Evolutionary conservation across 2,329 filamentous ascomycete genomes (phyloP), one percentile per base, ranked within the genome.

Genomic region (Triangularia verruculosa): DNA sequence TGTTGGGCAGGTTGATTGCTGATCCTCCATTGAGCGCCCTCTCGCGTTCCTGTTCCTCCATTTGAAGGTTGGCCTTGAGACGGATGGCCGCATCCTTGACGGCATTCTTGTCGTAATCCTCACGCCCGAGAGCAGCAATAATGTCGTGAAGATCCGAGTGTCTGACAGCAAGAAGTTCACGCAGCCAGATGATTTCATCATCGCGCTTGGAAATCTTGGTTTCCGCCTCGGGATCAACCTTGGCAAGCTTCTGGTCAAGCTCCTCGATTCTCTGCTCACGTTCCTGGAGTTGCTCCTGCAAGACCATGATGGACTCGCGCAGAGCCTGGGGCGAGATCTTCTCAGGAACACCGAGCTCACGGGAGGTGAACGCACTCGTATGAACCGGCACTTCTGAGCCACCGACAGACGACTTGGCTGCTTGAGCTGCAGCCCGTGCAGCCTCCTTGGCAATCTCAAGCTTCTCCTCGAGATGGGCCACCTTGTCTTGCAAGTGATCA

Each of bases 31-130:
- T 88, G 78, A 91, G 85, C 0, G 92, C 89, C 64, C 95, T 86
- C 76, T 98, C 94, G 59, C 92, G 91, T 77, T 97, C 93, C 74
- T 97, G 92, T 74, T 96, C 91, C 76, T 99, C 94, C 95, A 99
- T 99, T 74, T 98, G 92, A 34, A 99, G 82, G 72, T 97, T 97
- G 13, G 95, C 92, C 74, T 92, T 92, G 65, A 99, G 88, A 60
- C 95, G 89, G 70, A 98, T 98, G 34, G 92, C 91, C 5, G 93
- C 93, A 74, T 98, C 93, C 71, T 91, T 91, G 67, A 97, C 90
- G 5, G 86, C 84, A 66, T 92, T 87, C 63, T 87, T 86, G 75
- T 98, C 89, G 74, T 91, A 95, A 25, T 83, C 80, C 4, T 93
- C 89, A 66, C 88, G 83, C 2, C 89, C 89, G 27, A 98, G 82